Base-by-base conservation (phyloP, 208 protist species). In the Crithidia acanthocephali region DNA sequence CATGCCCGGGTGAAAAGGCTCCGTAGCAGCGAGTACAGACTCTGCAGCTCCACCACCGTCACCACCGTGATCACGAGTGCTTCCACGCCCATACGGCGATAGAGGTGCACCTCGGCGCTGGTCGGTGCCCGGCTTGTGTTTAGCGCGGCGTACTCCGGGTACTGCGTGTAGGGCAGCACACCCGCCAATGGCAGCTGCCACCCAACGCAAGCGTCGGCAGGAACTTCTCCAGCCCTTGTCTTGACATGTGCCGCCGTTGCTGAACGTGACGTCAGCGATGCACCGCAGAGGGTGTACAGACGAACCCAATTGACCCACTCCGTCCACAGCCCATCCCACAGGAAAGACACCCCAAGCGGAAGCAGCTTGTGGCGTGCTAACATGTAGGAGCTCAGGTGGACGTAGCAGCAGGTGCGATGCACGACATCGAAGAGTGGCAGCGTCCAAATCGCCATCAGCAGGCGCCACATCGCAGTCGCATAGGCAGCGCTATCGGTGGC, bases 231-330 rank as follows among this genome's bases (percentile, higher is more conserved):
- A 1, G 32, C 33, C 7, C 4, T 13, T 28, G 2, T 30, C 1
- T 47, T 40, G 10, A 16, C 37, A 16, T 37, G 25, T 13, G 25
- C 33, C 4, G 10, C 20, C 20, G 32, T 30, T 27, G 45, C 25
- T 7, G 18, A 0, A 5, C 32, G 32, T 2, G 35, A 32, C 2
- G 10, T n/a, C 0, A 68, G 48, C n/a, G 48, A 68, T 2, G 62
- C 0, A 20, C 66, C 61, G 55, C 80, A 93, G 20, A 79, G 23
- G 0, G 83, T 2, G 37, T 74, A 74, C 22, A 85, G 47, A 1
- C 88, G 88, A 0, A 83, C 60, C 45, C 69, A 64, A 61, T 82
- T 88, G 22, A 91, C 67, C 69, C 80, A 90, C 25, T 67, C 71
- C 13, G 75, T 71, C 75, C 76, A 84, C 13, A 73, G 30, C 0